Evolutionary conservation across 805 yeast genomes (phyloP).

Genomic region (Schizosaccharomyces octosporus): DNA sequence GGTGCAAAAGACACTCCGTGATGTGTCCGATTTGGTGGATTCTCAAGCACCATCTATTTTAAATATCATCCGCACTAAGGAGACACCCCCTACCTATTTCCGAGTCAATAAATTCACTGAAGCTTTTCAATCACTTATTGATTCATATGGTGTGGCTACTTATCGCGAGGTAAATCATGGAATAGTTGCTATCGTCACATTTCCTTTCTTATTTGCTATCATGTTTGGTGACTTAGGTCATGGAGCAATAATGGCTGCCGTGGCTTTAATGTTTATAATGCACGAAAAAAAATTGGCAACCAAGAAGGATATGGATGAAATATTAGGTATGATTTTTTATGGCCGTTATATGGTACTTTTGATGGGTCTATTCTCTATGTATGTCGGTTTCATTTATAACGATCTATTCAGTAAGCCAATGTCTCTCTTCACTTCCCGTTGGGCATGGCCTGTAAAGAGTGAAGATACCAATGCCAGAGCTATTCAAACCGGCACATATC

Average conservation of each 20-base stretch:
- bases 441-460: constrained; percentile 68
- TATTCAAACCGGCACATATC: constrained; percentile 39
- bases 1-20: constrained; percentile 44
- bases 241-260: constrained; percentile 58
- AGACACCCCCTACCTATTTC: constrained; percentile 84
- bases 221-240: constrained; percentile 98
- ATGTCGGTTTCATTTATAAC: constrained; percentile 81
- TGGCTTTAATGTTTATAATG: constrained; percentile 44
- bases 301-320: constrained; percentile 11
- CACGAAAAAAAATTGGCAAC: constrained; percentile 42
- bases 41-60: constrained; percentile 24
- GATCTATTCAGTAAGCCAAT: constrained; percentile 80
- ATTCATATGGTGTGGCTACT: constrained; percentile 81
- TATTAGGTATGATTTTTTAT: constrained; percentile 82
- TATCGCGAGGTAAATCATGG: constrained; percentile 94
- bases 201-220: constrained; percentile 95
- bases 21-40: constrained; percentile 27
- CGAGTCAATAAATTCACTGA: constrained; percentile 81
- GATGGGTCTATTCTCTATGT: constrained; percentile 90
- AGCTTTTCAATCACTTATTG: constrained; percentile 83
- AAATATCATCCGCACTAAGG: constrained; percentile 42
- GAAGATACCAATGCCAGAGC: constrained; percentile 51
- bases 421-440: constrained; percentile 69
- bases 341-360: constrained; percentile 78
- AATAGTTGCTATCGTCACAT: constrained; percentile 76